Base-by-base conservation (phyloP, 208 protist species). In the Trypanosoma grayi region DNA sequence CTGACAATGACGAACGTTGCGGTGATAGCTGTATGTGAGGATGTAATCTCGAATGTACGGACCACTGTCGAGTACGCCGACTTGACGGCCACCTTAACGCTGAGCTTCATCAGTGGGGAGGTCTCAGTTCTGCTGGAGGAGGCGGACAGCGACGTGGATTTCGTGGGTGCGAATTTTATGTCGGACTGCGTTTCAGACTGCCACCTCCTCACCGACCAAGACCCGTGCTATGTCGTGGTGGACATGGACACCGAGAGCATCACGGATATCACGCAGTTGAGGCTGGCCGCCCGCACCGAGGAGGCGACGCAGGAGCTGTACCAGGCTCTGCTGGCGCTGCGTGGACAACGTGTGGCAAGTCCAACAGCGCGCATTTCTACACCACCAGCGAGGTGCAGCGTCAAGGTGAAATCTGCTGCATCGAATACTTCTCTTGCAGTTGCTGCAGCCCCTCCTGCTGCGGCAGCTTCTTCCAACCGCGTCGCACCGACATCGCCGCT, bases 251-350 rank as follows among this genome's bases (percentile, higher is more conserved):
- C 64, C 6, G 37, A 50, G 4, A 70, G 63, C 45, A 63, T 70
- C 13, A 58, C 55, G 30, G 64, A 70, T 51, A 28, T 70, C 20
- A 70, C 64, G 20, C 64, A 63, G 39, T 41, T 70, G n/a, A 33
- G 20, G 16, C 27, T 70, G 4, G n/a, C 11, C 10, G 55, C 53
- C 0, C 45, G 22, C 22, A 58, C 24, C 18, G 34, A 56, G 4
- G 39, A 52, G 22, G 46, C 54, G 11, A 70, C 64, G 11, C 54
- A 47, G 11, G 64, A 70, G 22, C 20, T 70, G 14, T 63, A 63
- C 37, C 28, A 55, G 31, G 55, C 64, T 25, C 47, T 70, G 18
- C 2, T 39, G 16, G 4, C 31, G 22, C 24, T 63, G 16, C 27
- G 33, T n/a, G n/a, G 14, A 1, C 25, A n/a, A 6, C 20, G 14